Conservation (phyloP, 2,329 filamentous ascomycete species). For the Verticillium albo-atrum region DNA sequence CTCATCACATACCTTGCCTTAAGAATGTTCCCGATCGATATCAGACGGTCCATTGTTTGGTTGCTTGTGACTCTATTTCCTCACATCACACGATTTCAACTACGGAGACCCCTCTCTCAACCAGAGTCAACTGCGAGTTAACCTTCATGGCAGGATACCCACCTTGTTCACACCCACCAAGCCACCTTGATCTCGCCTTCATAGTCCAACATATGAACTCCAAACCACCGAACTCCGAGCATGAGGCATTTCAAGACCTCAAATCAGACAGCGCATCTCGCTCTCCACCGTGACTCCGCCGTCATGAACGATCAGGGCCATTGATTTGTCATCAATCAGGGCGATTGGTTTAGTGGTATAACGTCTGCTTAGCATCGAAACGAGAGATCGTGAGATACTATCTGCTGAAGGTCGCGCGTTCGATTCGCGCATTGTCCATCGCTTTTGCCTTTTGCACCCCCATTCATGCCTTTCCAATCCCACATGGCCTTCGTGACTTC, state of each 20-base stretch:
- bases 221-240: not conserved
- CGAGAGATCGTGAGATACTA: not conserved
- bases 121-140: no score
- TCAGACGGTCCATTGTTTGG: no score
- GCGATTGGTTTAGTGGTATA: constrained; percentile 6
- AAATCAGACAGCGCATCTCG: not conserved
- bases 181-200: no score
- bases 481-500: not conserved
- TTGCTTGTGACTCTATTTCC: no score
- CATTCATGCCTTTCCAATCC: not conserved
- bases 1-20: no score
- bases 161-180: no score
- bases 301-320: not conserved
- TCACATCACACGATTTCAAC: no score
- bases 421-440: constrained; percentile 4
- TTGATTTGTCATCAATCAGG: not conserved
- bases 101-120: no score
- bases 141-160: no score
- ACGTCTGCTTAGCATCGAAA: constrained; percentile 4
- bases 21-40: no score
- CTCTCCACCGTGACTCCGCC: not conserved
- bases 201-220: no score
- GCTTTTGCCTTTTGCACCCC: not conserved
- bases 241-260: not conserved
- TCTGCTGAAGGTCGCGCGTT: constrained; percentile 5